Evolutionary conservation across 2,329 filamentous ascomycete genomes (phyloP), one percentile per base, ranked within the genome.

Genomic region (Fusarium continuum): DNA sequence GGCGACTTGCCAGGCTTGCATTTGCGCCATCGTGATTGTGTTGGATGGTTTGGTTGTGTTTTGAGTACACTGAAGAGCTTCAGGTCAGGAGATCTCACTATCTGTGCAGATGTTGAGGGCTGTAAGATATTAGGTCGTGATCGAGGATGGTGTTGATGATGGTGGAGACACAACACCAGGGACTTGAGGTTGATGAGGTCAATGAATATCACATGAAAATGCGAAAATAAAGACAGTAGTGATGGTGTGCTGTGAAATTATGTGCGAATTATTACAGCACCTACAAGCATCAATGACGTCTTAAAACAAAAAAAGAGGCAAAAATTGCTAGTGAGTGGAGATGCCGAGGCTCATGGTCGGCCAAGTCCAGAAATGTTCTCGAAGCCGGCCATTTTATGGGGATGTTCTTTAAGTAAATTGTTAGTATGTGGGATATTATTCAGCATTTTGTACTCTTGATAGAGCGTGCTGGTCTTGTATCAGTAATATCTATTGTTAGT

Each of bases 1-100:
- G 29, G 65, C 44, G 26, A 58, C 52, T 34, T 70, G 71, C 74
- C 74, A 76, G 0, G 72, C 72, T 41, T 56, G 62, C 73, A 76
- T 76, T 35, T 48, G 45, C 14, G 46, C 43, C 50, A 64, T 64
- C 38, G 5, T 38, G 20, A 23, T n/a, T n/a, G n/a, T 13, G 22
- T 17, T 35, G 4, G 10, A 41, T 35, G 2, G 9, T 14, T 4
- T 16, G 22, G 13, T 11, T 32, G 17, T 16, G 8, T 28, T 40
- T 5, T 13, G 16, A 48, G 32, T 22, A 26, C 28, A 9, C 35
- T 38, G 11, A 20, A 4, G 28, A 9, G 28, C 9, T 35, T 46
- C 48, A 65, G 43, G 54, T 45, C 46, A 51, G 34, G 23, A 32
- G 36, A n/a, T 19, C 44, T 50, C 26, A 46, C 7, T 26, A 32